These are phyloP conservation scores for Xeromyces bisporus DNA, from an alignment of 495 filamentous ascomycete species.

Conservation along the genomic window DNA sequence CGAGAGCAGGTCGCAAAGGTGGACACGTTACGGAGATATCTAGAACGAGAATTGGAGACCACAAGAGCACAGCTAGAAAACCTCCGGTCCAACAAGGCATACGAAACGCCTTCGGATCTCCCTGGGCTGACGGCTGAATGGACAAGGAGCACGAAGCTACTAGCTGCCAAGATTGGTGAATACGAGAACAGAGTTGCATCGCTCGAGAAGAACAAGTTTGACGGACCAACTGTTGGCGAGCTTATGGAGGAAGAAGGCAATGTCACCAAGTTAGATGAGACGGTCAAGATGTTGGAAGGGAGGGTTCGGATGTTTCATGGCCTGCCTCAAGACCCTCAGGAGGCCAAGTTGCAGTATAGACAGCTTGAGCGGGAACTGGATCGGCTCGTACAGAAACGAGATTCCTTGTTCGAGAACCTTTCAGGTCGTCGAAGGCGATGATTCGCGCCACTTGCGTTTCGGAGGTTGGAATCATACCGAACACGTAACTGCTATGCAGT, in stretches of 20 bases:
- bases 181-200: slow-evolving; percentile 34
- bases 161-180: slow-evolving; percentile 39
- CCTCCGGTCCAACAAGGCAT: slow-evolving; percentile 28
- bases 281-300: slow-evolving; percentile 33
- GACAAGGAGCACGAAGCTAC: slow-evolving; percentile 41
- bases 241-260: slow-evolving; percentile 32
- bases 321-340: slow-evolving; percentile 49
- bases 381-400: slow-evolving; percentile 38
- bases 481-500: too few species aligned
- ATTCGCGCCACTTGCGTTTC: not conserved
- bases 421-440: slow-evolving; percentile 6
- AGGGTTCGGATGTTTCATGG: slow-evolving; percentile 44
- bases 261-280: slow-evolving; percentile 14
- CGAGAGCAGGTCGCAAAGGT: slow-evolving; percentile 33
- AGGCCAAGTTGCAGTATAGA: slow-evolving; percentile 49
- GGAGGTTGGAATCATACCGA: not conserved
- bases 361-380: slow-evolving; percentile 42
- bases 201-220: slow-evolving; percentile 19
- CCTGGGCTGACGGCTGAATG: slow-evolving; percentile 44
- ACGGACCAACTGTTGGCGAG: slow-evolving; percentile 31
- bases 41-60: slow-evolving; percentile 21
- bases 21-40: slow-evolving; percentile 35
- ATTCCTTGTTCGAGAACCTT: slow-evolving; percentile 49
- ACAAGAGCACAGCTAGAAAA: slow-evolving; percentile 21
- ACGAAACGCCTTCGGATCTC: slow-evolving; percentile 32